Conservation (phyloP, 768 basidiomycete genomes). For the Rhizopogon rudus region DNA sequence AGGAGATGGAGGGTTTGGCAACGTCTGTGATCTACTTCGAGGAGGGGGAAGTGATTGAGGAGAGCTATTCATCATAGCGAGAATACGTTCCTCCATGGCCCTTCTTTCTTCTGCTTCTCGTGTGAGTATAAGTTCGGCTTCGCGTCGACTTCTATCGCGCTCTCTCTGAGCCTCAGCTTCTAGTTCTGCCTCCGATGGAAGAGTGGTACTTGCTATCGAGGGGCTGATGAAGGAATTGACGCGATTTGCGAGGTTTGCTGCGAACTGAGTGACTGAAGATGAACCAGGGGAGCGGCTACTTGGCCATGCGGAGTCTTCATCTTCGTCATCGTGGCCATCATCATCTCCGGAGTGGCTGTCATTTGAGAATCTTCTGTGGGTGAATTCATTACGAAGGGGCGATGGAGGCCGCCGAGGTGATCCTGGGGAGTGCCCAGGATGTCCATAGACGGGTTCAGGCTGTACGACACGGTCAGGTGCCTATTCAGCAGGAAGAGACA, state of each 20-base stretch:
- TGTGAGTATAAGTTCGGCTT: slow-evolving; percentile 74
- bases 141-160: slow-evolving; percentile 67
- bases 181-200: slow-evolving; percentile 71
- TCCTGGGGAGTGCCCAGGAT: slow-evolving; percentile 16
- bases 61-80: slow-evolving; percentile 63
- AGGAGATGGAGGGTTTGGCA: slow-evolving; percentile 57
- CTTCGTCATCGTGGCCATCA: slow-evolving; percentile 31
- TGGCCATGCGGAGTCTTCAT: slow-evolving; percentile 19
- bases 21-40: slow-evolving; percentile 54
- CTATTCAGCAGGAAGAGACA: not conserved
- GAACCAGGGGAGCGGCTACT: slow-evolving; percentile 51
- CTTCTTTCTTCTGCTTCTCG: slow-evolving; percentile 66
- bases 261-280: slow-evolving; percentile 70
- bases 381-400: slow-evolving; percentile 62
- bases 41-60: slow-evolving; percentile 44
- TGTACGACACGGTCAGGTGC: slow-evolving; percentile 18
- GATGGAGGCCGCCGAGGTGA: slow-evolving; percentile 53
- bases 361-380: slow-evolving; percentile 45
- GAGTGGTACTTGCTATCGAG: slow-evolving; percentile 37
- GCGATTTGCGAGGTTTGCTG: slow-evolving; percentile 68
- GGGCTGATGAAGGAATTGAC: slow-evolving; percentile 64
- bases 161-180: slow-evolving; percentile 79
- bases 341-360: slow-evolving; percentile 42
- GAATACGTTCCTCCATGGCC: slow-evolving; percentile 65
- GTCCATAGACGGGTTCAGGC: slow-evolving; percentile 42